Base-by-base conservation (phyloP, 768 basidiomycete genomes). In the Amanita polypyramis region DNA sequence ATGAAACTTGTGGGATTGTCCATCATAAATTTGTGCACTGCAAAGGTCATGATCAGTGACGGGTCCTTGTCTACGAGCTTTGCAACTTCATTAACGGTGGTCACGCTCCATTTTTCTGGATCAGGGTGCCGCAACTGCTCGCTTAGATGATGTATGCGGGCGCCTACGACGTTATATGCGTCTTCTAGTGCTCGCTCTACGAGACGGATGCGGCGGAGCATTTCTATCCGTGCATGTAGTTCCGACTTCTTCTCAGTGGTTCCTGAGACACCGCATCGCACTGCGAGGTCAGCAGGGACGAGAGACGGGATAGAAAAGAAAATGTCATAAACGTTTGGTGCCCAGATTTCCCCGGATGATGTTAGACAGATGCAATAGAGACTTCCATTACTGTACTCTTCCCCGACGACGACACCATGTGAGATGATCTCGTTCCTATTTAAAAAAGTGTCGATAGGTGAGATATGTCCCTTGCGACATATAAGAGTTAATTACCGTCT, bases 11-110 rank as follows among this genome's bases (percentile, higher is more conserved):
- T 38, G 2, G 75, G 56, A 15, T 72, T 58, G 5, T 66, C 60
- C 73, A 89, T 78, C 53, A 93, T 65, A 53, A 74, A 73, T 51
- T 76, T 77, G 62, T 93, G 87, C 0, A 79, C 60, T n/a, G 70
- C 72, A 45, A 77, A 68, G 9, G 67, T 61, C 32, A 61, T 54
- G 47, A 63, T 58, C 25, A 62, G 56, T 1, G 58, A 58, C n/a
- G 69, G 64, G 4, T 62, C 58, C 10, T 56, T 54, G 19, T 65
- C 59, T 19, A 82, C 52, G 30, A 75, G 58, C 21, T 65, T 50
- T 5, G 77, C 75, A 10, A 77, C 79, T 45, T 83, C 68, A 2
- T 64, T 50, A 19, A 82, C 62, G 0, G 82, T 80, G 27, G 82
- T 66, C 5, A 63, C 62, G 0, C 65, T 59, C 82, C 85, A 89